Percentiles rank a stretch among this genome's conserved stretches.
phyloP scores from a whole-genome alignment of 2,329 filamentous ascomycete genomes.

The Metarhizium robertsii region DNA sequence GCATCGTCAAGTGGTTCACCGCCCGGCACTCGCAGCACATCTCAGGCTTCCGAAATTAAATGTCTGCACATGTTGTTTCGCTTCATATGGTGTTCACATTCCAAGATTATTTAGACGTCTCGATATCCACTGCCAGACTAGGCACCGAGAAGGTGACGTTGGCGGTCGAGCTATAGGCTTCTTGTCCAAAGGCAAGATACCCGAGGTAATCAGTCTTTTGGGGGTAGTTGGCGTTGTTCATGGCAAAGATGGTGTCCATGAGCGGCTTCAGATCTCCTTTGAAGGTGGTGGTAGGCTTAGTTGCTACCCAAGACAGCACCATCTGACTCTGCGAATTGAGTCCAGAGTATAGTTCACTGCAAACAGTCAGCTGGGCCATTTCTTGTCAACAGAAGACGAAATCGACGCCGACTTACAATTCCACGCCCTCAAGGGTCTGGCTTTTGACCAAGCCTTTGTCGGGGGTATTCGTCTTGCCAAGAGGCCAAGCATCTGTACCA shows the following conservation, averaged over 20 bases:
- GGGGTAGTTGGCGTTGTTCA: constrained; percentile 26
- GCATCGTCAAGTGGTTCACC: neutral
- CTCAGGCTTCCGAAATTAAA: neutral
- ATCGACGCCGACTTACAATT: constrained; percentile 26
- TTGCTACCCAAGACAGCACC: constrained; percentile 41
- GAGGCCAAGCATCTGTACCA: constrained; percentile 36
- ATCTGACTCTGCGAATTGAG: constrained; percentile 30
- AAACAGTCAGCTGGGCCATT: neutral
- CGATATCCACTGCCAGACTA: constrained; percentile 1
- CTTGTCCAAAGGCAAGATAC: constrained; percentile 41
- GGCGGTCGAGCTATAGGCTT: constrained; percentile 32
- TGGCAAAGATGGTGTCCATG: constrained; percentile 27
- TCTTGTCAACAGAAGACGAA: neutral
- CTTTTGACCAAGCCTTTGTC: constrained; percentile 17
- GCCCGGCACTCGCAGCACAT: neutral
- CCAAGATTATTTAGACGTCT: constrained; percentile 2
- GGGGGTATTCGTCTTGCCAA: constrained; percentile 24
- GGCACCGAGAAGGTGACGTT: constrained; percentile 35
- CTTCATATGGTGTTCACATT: neutral
- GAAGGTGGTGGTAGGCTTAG: constrained; percentile 27
- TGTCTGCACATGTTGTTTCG: neutral
- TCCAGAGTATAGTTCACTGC: constrained; percentile 32
- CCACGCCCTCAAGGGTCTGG: constrained; percentile 29
- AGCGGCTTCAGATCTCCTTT: constrained; percentile 37
- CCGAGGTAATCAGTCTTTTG: constrained; percentile 36